Evolutionary conservation across 805 yeast genomes (phyloP).

Genomic region (Pichia cabralensis): DNA sequence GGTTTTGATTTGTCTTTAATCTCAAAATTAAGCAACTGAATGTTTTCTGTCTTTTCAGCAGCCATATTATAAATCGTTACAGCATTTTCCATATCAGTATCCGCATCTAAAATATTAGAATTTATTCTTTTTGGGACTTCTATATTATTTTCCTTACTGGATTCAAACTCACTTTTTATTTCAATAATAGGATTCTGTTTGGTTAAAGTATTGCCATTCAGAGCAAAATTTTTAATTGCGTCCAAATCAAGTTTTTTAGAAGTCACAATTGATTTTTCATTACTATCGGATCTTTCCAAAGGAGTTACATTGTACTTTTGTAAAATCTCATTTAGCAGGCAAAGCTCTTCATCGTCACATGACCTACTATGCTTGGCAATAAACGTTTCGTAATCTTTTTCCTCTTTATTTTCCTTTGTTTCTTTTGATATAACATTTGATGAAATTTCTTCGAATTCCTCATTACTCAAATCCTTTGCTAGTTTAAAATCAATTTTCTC

Average conservation of each 20-base stretch:
- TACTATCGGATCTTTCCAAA: not conserved
- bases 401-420: slow-evolving; percentile 12
- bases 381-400: slow-evolving; percentile 9
- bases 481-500: slow-evolving; percentile 13
- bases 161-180: not conserved
- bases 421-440: slow-evolving; percentile 5
- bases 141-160: not conserved
- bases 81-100: too few relatives aligned
- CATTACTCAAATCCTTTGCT: slow-evolving; percentile 6
- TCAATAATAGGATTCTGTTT: too few relatives aligned
- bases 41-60: too few relatives aligned
- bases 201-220: too few relatives aligned
- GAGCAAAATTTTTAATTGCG: not conserved
- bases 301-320: not conserved
- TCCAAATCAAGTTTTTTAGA: not conserved
- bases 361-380: slow-evolving; percentile 8
- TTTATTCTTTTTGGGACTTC: too few relatives aligned
- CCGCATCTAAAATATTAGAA: too few relatives aligned
- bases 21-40: too few relatives aligned
- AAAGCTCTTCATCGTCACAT: slow-evolving; percentile 1
- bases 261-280: not conserved
- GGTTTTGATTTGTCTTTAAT: too few relatives aligned
- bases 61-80: too few relatives aligned
- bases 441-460: slow-evolving; percentile 7
- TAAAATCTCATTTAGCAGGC: slow-evolving; percentile 7